phyloP scores from a whole-genome alignment of 805 yeast genomes.

The Candida xiaguanensis region DNA sequence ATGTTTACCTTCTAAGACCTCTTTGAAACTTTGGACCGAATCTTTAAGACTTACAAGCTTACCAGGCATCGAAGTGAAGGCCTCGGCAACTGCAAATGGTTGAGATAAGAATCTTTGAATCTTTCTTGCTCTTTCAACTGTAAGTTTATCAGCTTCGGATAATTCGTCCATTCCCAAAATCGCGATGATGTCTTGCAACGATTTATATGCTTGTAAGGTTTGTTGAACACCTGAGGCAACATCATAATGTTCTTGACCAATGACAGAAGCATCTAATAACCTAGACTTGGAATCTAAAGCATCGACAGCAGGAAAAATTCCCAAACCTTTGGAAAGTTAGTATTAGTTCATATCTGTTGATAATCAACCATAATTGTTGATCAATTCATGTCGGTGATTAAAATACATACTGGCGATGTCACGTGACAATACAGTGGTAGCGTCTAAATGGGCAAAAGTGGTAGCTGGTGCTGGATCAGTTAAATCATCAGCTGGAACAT shows the following conservation, averaged over 20 bases:
- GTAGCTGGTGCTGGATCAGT: slow-evolving; percentile 99
- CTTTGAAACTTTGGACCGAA: no score
- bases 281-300: slow-evolving; percentile 99
- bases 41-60: no score
- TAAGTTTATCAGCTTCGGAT: slow-evolving; percentile 96
- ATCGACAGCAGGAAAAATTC: slow-evolving; percentile 99
- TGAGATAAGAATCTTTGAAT: slow-evolving; percentile 99
- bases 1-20: slow-evolving; percentile 96
- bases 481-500: slow-evolving; percentile 99
- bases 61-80: no score
- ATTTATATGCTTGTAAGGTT: slow-evolving; percentile 99
- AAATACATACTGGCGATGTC: slow-evolving; percentile 64
- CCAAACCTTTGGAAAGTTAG: no score
- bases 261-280: slow-evolving; percentile 94
- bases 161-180: slow-evolving; percentile 99
- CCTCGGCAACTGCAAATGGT: slow-evolving; percentile 99
- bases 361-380: no score
- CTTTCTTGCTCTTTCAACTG: slow-evolving; percentile 99
- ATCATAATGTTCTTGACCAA: slow-evolving; percentile 98
- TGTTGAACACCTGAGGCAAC: slow-evolving; percentile 95
- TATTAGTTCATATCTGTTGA: no score
- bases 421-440: slow-evolving; percentile 99
- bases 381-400: no score
- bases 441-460: slow-evolving; percentile 99
- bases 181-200: slow-evolving; percentile 99